phyloP scores from a whole-genome alignment of 208 protist species.

The Trypanosoma vivax region DNA sequence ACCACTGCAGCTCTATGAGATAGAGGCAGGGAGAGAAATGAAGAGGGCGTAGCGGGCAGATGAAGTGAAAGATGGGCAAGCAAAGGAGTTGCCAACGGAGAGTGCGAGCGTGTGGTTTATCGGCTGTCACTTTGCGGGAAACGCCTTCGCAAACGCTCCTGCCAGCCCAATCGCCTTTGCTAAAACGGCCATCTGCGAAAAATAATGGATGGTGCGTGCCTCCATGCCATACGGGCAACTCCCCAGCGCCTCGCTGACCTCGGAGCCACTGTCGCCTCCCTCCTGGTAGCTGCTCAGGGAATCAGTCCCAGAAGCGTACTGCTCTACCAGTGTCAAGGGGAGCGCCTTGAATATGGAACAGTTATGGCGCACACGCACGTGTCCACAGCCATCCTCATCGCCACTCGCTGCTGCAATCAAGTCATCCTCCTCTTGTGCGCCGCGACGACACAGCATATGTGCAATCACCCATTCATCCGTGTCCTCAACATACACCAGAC shows the following conservation, averaged over 20 bases:
- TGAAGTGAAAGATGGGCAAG: too few relatives aligned
- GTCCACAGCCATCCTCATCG: background rate
- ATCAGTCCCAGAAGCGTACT: too few relatives aligned
- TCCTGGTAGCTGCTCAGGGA: too few relatives aligned
- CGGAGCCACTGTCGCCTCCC: conserved; percentile 1
- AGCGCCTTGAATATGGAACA: conserved; percentile 8
- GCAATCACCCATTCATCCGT: conserved; percentile 39
- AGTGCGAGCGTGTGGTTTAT: too few relatives aligned
- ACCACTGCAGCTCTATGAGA: too few relatives aligned
- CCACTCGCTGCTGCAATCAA: background rate
- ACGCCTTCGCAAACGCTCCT: too few relatives aligned
- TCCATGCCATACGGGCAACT: conserved; percentile 52
- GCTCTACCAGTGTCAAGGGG: conserved; percentile 6
- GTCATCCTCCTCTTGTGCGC: background rate
- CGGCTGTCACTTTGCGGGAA: too few relatives aligned
- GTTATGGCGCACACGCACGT: background rate
- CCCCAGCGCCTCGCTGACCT: conserved; percentile 2
- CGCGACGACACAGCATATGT: conserved; percentile 26
- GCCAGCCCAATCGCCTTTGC: conserved; percentile 47
- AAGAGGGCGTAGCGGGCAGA: too few relatives aligned
- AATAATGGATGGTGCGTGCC: conserved; percentile 48
- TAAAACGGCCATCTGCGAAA: conserved; percentile 42
- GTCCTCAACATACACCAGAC: conserved; percentile 48
- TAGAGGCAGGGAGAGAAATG: too few relatives aligned
- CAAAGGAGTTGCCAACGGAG: too few relatives aligned